phyloP scores from a whole-genome alignment of 441 rosid genomes.

The Adansonia madagascariensis region DNA sequence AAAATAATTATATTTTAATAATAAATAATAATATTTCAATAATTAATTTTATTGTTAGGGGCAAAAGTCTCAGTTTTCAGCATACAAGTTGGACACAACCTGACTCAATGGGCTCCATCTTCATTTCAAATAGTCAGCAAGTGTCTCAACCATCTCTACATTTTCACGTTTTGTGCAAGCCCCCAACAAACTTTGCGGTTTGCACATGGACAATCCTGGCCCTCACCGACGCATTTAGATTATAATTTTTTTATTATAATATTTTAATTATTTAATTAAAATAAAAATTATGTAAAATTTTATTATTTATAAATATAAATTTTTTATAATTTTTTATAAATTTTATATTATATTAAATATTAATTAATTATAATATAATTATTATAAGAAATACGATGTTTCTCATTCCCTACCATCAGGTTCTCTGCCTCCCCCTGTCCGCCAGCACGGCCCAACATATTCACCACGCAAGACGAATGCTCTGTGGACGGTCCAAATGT shows the following conservation, averaged over 20 bases:
- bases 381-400: no score
- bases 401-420: conserved; percentile 34
- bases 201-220: conserved; percentile 57
- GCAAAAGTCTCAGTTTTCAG: conserved; percentile 22
- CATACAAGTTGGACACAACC: conserved; percentile 87
- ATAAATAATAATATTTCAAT: no score
- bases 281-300: no score
- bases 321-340: no score
- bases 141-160: conserved; percentile 63
- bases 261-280: no score
- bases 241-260: no score
- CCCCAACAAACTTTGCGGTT: conserved; percentile 75
- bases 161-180: conserved; percentile 73
- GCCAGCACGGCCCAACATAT: conserved; percentile 87
- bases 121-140: conserved; percentile 54
- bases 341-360: no score
- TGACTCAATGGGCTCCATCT: conserved; percentile 65
- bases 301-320: no score
- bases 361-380: no score
- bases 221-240: conserved; percentile 19
- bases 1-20: no score
- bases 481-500: conserved; percentile 56
- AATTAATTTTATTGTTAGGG: no score
- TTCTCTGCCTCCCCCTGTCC: conserved; percentile 70
- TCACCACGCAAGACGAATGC: conserved; percentile 91